These are phyloP conservation scores for Fusarium cyanostomum DNA, from an alignment of 2,329 filamentous ascomycete genomes.

Conservation along the genomic window DNA sequence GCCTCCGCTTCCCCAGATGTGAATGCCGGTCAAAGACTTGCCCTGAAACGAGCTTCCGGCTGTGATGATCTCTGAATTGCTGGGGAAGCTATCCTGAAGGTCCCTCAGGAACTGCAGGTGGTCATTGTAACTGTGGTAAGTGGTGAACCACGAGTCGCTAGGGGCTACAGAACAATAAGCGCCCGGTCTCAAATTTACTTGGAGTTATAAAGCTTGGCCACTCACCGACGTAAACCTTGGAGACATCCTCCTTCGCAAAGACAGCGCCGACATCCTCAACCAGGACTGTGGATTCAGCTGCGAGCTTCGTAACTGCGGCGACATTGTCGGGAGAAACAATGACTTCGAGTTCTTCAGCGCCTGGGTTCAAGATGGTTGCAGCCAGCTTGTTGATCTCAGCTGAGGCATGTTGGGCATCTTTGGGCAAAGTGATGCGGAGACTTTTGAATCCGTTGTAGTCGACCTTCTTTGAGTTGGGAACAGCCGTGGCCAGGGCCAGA, in stretches of 20 bases:
- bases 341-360: slow-evolving; percentile 22
- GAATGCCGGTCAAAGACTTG: slow-evolving; percentile 24
- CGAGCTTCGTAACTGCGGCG: slow-evolving; percentile 22
- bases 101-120: slow-evolving; percentile 27
- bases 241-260: slow-evolving; percentile 20
- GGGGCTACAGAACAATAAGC: slow-evolving; percentile 1
- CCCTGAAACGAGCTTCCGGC: slow-evolving; percentile 28
- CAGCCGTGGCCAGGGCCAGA: slow-evolving; percentile 18
- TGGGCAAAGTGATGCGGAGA: slow-evolving; percentile 25
- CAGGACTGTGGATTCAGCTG: slow-evolving; percentile 18
- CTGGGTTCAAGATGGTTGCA: slow-evolving; percentile 26
- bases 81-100: slow-evolving; percentile 22
- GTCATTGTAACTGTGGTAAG: slow-evolving; percentile 29
- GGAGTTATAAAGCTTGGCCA: rapidly evolving
- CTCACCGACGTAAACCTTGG: slow-evolving; percentile 23
- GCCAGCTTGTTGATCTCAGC: slow-evolving; percentile 26
- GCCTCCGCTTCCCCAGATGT: slow-evolving; percentile 32
- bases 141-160: slow-evolving; percentile 29
- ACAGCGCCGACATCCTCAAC: slow-evolving; percentile 31
- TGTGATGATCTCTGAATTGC: slow-evolving; percentile 19
- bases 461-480: slow-evolving; percentile 29
- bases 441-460: slow-evolving; percentile 36
- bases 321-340: slow-evolving; percentile 31
- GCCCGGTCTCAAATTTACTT: not conserved
- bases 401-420: slow-evolving; percentile 12